A percentile compares a stretch with the other conserved stretches of the same genome.
Evolutionary conservation across 78 protist species (phyloP).

Genomic region (Acrasis kona): DNA sequence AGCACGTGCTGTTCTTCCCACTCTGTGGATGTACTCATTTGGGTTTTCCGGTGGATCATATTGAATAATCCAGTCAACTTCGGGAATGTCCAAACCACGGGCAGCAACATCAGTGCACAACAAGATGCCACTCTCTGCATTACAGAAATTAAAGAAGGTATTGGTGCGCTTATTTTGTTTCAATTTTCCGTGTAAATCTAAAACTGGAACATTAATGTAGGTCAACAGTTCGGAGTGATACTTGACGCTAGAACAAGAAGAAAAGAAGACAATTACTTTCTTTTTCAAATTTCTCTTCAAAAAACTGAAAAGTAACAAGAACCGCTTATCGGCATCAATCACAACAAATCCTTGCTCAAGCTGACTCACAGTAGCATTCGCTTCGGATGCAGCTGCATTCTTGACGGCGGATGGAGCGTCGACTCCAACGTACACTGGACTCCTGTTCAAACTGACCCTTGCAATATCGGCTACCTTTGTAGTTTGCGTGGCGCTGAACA

Average conservation of each 20-base stretch:
- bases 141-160: slow-evolving; percentile 95
- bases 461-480: slow-evolving; percentile 83
- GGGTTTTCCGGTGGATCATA: slow-evolving; percentile 98
- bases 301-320: slow-evolving; percentile 93
- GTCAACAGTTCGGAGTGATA: slow-evolving; percentile 95
- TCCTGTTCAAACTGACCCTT: slow-evolving; percentile 45
- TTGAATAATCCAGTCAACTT: slow-evolving; percentile 97
- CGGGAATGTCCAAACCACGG: slow-evolving; percentile 98
- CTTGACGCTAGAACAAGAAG: slow-evolving; percentile 74
- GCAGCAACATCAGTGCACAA: slow-evolving; percentile 99
- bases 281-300: slow-evolving; percentile 80
- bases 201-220: slow-evolving; percentile 93
- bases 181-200: slow-evolving; percentile 90
- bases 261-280: slow-evolving; percentile 84
- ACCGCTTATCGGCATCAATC: slow-evolving; percentile 74
- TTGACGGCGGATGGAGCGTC: no score
- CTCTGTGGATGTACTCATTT: slow-evolving; percentile 90
- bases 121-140: slow-evolving; percentile 85
- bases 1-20: slow-evolving; percentile 98
- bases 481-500: slow-evolving; percentile 98
- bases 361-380: slow-evolving; percentile 46
- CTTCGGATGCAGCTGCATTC: slow-evolving; percentile 48
- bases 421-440: slow-evolving; percentile 75
- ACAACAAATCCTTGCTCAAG: slow-evolving; percentile 93
- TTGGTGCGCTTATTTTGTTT: slow-evolving; percentile 94